Percentiles rank a stretch among this genome's conserved stretches.
Conservation (phyloP, 176 grass and related monocot species). For the Musa beccarii region DNA sequence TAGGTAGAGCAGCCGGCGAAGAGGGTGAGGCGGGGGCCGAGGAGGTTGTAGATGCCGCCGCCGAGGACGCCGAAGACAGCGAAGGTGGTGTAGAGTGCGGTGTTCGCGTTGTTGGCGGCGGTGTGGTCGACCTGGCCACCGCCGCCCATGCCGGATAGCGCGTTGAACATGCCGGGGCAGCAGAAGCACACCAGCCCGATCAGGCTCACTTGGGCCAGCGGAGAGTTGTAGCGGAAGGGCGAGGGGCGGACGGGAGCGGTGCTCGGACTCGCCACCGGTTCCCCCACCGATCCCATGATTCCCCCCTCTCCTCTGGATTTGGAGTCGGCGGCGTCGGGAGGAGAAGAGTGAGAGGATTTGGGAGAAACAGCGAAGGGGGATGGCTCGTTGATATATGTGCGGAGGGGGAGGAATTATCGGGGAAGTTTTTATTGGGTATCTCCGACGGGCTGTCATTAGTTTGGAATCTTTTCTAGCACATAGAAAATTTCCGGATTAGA, state of each 20-base stretch:
- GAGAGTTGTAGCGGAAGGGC: constrained; percentile 58
- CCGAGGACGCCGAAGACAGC: constrained; percentile 71
- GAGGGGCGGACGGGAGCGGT: not conserved
- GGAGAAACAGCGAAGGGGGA: too few species aligned
- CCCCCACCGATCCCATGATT: constrained; percentile 16
- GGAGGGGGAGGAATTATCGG: too few species aligned
- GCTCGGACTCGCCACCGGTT: not conserved
- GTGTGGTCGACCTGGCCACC: constrained; percentile 60
- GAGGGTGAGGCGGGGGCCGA: constrained; percentile 71
- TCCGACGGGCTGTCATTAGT: too few species aligned
- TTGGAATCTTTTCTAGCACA: too few species aligned
- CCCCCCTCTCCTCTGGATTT: not conserved
- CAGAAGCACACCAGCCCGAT: constrained; percentile 89
- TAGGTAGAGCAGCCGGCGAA: constrained; percentile 56
- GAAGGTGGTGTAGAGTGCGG: constrained; percentile 83
- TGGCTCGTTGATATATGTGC: too few species aligned
- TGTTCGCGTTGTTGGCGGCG: constrained; percentile 87
- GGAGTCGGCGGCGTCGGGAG: too few species aligned
- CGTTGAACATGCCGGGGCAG: constrained; percentile 99
- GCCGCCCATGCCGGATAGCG: constrained; percentile 80
- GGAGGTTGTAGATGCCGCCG: constrained; percentile 70
- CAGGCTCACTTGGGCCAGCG: constrained; percentile 61
- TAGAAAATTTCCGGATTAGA: too few species aligned
- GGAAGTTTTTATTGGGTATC: too few species aligned
- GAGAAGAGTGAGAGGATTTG: too few species aligned